Conservation (phyloP, 2,329 filamentous ascomycete genomes). For the Fusarium tricinctum region DNA sequence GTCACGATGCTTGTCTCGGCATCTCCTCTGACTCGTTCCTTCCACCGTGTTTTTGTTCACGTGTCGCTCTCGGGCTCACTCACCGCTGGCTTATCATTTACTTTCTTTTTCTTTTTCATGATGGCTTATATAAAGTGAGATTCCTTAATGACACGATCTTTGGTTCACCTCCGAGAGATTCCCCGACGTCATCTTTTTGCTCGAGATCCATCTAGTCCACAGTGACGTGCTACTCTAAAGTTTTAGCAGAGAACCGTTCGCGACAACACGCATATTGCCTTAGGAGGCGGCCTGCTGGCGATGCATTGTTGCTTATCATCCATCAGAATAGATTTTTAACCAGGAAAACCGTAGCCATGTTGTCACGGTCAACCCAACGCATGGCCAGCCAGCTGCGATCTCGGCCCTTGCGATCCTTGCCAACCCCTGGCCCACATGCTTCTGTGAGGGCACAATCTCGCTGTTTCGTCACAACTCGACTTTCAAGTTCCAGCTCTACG, state of each 20-base stretch:
- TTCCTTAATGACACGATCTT: constrained; percentile 17
- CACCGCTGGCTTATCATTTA: constrained; percentile 27
- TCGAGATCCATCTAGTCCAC: constrained; percentile 23
- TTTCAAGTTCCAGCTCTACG: constrained; percentile 2
- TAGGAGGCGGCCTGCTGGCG: constrained; percentile 9
- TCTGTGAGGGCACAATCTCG: constrained; percentile 29
- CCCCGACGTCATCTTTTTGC: constrained; percentile 33
- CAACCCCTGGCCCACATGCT: constrained; percentile 20
- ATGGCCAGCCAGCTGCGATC: constrained; percentile 29
- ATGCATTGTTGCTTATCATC: constrained; percentile 22
- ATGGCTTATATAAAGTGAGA: constrained; percentile 26
- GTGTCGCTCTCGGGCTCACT: constrained; percentile 30
- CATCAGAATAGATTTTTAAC: neutral
- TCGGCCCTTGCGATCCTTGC: constrained; percentile 21
- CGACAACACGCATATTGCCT: constrained; percentile 7
- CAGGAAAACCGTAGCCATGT: constrained; percentile 23
- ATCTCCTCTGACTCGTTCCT: constrained; percentile 23
- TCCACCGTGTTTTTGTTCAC: constrained; percentile 22
- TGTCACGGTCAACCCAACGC: constrained; percentile 34
- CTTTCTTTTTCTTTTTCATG: neutral
- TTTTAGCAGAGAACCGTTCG: constrained; percentile 10
- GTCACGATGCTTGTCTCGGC: constrained; percentile 45
- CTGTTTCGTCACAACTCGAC: constrained; percentile 14
- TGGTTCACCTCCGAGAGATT: constrained; percentile 31
- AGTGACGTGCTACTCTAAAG: constrained; percentile 18